Percentiles rank a stretch among this genome's conserved stretches.
phyloP scores from a whole-genome alignment of 2,329 filamentous ascomycete genomes.

The Juglanconis oblonga region DNA sequence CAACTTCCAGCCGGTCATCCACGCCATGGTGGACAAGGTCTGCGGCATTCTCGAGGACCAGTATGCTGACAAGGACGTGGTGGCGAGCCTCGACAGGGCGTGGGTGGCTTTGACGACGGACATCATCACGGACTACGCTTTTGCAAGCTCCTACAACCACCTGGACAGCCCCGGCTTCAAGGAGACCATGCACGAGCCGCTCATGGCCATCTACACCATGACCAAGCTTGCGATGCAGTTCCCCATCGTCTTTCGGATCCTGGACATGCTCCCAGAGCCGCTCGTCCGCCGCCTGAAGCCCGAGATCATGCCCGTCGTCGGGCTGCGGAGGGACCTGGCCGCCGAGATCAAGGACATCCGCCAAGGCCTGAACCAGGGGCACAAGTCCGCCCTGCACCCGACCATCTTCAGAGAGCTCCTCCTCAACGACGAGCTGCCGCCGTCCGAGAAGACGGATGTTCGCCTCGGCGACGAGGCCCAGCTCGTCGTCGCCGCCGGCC shows the following conservation, averaged over 20 bases:
- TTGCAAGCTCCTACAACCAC: constrained; percentile 30
- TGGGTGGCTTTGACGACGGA: constrained; percentile 32
- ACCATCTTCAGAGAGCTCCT: constrained; percentile 36
- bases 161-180: constrained; percentile 28
- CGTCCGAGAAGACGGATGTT: constrained; percentile 31
- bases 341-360: constrained; percentile 6
- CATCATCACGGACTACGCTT: constrained; percentile 35
- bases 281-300: constrained; percentile 21
- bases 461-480: constrained; percentile 38
- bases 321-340: constrained; percentile 20
- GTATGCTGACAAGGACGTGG: neutral
- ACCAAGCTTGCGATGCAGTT: constrained; percentile 27
- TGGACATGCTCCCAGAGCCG: constrained; percentile 23
- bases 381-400: neutral
- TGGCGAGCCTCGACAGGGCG: constrained; percentile 23
- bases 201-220: constrained; percentile 24
- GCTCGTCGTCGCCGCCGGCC: constrained; percentile 36
- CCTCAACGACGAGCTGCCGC: constrained; percentile 29
- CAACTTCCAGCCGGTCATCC: neutral
- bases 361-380: constrained; percentile 9
- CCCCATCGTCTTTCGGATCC: constrained; percentile 26
- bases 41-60: neutral
- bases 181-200: constrained; percentile 23
- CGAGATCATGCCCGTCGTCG: constrained; percentile 23
- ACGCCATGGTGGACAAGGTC: neutral